Conservation (phyloP, 352 stramenopile species). For the Globisporangium radiosum region DNA sequence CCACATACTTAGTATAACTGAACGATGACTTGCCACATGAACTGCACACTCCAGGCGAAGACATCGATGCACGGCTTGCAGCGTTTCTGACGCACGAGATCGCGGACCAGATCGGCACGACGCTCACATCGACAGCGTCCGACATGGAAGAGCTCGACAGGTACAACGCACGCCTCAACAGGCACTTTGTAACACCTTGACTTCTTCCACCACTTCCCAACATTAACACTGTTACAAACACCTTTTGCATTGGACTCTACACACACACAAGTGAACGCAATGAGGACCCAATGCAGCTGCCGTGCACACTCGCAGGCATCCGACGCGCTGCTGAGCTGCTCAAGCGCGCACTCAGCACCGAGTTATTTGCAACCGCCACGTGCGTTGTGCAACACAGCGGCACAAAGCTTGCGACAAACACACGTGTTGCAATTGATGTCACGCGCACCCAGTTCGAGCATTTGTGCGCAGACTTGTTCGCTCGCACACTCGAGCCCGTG, state of each 20-base stretch:
- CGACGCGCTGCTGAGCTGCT: slow-evolving; percentile 45
- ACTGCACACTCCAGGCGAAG: slow-evolving; percentile 44
- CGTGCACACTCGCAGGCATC: slow-evolving; percentile 48
- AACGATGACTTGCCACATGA: no score
- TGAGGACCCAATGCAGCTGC: slow-evolving; percentile 20
- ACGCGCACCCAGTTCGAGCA: slow-evolving; percentile 42
- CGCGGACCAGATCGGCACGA: slow-evolving; percentile 21
- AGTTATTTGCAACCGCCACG: slow-evolving; percentile 15
- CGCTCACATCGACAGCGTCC: slow-evolving; percentile 22
- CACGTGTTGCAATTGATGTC: slow-evolving; percentile 18
- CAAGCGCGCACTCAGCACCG: slow-evolving; percentile 44
- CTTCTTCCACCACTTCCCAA: no score
- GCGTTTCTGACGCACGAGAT: slow-evolving; percentile 87
- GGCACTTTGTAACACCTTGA: no score
- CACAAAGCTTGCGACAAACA: neutral
- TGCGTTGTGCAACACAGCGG: slow-evolving; percentile 22
- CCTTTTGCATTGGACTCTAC: no score
- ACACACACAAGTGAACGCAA: slow-evolving; percentile 3
- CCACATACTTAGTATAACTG: no score
- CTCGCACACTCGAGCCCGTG: slow-evolving; percentile 49
- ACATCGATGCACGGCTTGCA: slow-evolving; percentile 90
- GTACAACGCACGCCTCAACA: neutral
- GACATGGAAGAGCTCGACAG: slow-evolving; percentile 16
- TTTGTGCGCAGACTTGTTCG: slow-evolving; percentile 36
- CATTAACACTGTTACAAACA: no score